phyloP scores from a whole-genome alignment of 2,329 filamentous ascomycete species.

The Scedosporium boydii region DNA sequence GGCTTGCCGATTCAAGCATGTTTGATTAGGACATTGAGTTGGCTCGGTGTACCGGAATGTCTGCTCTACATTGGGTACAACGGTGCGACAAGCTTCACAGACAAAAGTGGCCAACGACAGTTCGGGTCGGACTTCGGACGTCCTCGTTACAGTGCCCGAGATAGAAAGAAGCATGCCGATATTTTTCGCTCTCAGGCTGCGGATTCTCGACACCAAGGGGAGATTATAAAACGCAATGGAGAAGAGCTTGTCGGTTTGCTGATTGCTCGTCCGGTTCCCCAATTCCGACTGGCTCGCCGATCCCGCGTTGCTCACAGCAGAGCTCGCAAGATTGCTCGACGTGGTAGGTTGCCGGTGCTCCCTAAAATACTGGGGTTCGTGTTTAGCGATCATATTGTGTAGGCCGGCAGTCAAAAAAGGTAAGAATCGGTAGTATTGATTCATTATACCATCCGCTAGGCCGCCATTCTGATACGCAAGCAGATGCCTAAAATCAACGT shows the following conservation, averaged over 20 bases:
- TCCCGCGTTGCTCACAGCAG: constrained; percentile 53
- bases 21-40: constrained; percentile 82
- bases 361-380: constrained; percentile 89
- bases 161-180: constrained; percentile 92
- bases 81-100: constrained; percentile 77
- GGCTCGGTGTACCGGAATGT: constrained; percentile 97
- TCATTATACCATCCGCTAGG: constrained; percentile 76
- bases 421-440: constrained; percentile 89
- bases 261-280: constrained; percentile 70
- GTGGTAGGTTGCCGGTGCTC: constrained; percentile 80
- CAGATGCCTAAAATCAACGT: constrained; percentile 81
- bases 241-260: constrained; percentile 96
- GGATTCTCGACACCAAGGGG: constrained; percentile 75
- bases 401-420: constrained; percentile 83
- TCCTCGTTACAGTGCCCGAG: constrained; percentile 91
- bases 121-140: constrained; percentile 92
- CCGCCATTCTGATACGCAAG: constrained; percentile 67
- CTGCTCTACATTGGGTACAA: constrained; percentile 88
- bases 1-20: constrained; percentile 80
- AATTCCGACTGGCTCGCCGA: constrained; percentile 56
- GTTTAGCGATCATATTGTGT: constrained; percentile 88
- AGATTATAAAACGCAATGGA: constrained; percentile 89
- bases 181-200: constrained; percentile 76
- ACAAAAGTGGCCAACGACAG: constrained; percentile 85
- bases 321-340: constrained; percentile 61